These are phyloP conservation scores for Symbiodinium natans DNA, from an alignment of 73 alveolate species.

Conservation along the genomic window DNA sequence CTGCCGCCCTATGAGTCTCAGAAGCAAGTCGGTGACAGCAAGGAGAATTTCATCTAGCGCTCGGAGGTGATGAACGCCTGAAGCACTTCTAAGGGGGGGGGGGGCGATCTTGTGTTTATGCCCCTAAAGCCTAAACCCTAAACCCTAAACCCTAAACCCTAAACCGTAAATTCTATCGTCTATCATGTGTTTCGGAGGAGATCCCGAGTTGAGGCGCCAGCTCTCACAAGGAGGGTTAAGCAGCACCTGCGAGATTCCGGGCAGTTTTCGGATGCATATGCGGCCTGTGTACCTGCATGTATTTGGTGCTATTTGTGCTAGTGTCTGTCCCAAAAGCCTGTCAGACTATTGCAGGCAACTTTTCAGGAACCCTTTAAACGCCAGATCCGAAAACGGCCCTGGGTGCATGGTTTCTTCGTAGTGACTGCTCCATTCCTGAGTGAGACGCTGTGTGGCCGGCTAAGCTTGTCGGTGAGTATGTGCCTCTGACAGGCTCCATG, in stretches of 20 bases:
- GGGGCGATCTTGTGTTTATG: too few relatives aligned
- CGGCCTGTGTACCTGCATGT: too few relatives aligned
- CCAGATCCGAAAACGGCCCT: not conserved
- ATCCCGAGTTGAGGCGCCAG: not conserved
- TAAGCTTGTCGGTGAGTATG: not conserved
- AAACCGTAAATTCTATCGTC: too few relatives aligned
- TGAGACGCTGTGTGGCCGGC: not conserved
- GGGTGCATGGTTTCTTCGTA: not conserved
- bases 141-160: too few relatives aligned
- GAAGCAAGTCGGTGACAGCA: not conserved
- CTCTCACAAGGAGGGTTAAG: not conserved
- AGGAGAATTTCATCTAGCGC: not conserved
- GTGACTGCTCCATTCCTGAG: not conserved
- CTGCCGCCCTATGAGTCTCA: not conserved
- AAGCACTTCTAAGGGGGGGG: slow-evolving; percentile 1
- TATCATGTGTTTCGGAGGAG: not conserved
- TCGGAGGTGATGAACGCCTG: not conserved
- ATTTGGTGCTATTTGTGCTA: too few relatives aligned
- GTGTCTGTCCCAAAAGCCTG: not conserved
- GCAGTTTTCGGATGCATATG: not conserved
- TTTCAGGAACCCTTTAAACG: not conserved
- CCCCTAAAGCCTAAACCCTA: too few relatives aligned
- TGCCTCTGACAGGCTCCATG: too few relatives aligned
- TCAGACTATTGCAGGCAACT: not conserved
- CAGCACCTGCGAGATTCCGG: too few relatives aligned